Conservation (phyloP, 2,329 filamentous ascomycete genomes). For the Hymenoscyphus linearis region DNA sequence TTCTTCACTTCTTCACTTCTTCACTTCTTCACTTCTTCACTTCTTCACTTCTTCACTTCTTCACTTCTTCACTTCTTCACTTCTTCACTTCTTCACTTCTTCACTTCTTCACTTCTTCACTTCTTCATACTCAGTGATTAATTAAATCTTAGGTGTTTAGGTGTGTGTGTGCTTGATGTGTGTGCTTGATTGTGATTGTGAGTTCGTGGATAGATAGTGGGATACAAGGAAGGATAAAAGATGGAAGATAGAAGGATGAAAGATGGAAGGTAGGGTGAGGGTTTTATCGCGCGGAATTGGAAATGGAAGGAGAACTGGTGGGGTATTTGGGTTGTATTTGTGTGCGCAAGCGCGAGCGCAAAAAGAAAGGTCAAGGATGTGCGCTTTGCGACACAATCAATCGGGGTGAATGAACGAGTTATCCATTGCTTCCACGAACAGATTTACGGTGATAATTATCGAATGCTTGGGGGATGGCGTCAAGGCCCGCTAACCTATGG, state of each 20-base stretch:
- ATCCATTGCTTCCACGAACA: background rate
- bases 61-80: too few relatives aligned
- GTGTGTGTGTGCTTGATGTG: too few relatives aligned
- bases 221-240: too few relatives aligned
- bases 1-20: background rate
- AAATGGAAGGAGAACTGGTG: background rate
- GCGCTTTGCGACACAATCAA: slow-evolving; percentile 21
- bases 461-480: background rate
- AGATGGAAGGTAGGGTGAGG: too few relatives aligned
- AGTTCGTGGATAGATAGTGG: too few relatives aligned
- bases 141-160: too few relatives aligned
- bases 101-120: too few relatives aligned
- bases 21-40: background rate
- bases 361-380: background rate
- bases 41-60: background rate
- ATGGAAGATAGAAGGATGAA: too few relatives aligned
- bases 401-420: slow-evolving; percentile 11
- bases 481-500: background rate
- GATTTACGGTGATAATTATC: background rate
- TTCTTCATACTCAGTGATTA: too few relatives aligned
- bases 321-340: background rate
- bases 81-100: too few relatives aligned
- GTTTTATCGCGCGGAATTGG: too few relatives aligned
- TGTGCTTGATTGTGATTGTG: too few relatives aligned
- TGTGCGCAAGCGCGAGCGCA: slow-evolving; percentile 1